Conservation (phyloP, 129 eudicot species). For the Tagetes patula region DNA sequence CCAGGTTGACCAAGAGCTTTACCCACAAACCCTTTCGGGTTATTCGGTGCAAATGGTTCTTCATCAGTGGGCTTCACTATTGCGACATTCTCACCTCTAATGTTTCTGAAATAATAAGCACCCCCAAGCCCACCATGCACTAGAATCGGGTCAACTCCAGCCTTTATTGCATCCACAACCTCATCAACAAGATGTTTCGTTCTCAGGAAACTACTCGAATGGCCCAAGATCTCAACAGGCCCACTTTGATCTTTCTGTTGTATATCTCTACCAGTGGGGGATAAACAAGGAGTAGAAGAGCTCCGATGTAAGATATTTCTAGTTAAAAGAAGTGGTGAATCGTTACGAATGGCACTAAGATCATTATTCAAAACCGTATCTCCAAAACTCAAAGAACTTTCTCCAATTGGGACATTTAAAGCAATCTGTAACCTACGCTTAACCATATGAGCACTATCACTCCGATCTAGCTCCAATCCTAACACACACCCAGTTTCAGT, state of each 20-base stretch:
- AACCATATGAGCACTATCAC: constrained; percentile 85
- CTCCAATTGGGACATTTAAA: constrained; percentile 70
- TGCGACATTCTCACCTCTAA: constrained; percentile 72
- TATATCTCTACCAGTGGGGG: constrained; percentile 73
- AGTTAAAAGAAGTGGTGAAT: constrained; percentile 78
- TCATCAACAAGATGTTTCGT: constrained; percentile 69
- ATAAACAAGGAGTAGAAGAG: constrained; percentile 89
- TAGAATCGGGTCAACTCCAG: constrained; percentile 78
- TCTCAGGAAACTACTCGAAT: constrained; percentile 44
- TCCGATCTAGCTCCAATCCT: constrained; percentile 90
- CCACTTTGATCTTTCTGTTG: constrained; percentile 79
- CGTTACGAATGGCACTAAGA: constrained; percentile 77
- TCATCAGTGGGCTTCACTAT: constrained; percentile 92
- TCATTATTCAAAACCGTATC: constrained; percentile 83
- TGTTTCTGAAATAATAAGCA: constrained; percentile 70
- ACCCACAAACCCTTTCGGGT: constrained; percentile 88
- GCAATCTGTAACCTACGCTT: constrained; percentile 84
- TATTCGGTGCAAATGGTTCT: constrained; percentile 92
- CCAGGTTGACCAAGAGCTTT: constrained; percentile 91
- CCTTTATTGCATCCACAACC: constrained; percentile 63
- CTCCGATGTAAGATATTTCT: constrained; percentile 76
- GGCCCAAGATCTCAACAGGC: constrained; percentile 78
- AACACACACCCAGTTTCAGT: constrained; percentile 87
- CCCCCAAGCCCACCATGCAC: constrained; percentile 90
- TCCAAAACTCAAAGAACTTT: constrained; percentile 81